A percentile compares a stretch with the other conserved stretches of the same genome.
Evolutionary conservation across 768 basidiomycete genomes (phyloP).

Genomic region (Leccinum fibrillosum): DNA sequence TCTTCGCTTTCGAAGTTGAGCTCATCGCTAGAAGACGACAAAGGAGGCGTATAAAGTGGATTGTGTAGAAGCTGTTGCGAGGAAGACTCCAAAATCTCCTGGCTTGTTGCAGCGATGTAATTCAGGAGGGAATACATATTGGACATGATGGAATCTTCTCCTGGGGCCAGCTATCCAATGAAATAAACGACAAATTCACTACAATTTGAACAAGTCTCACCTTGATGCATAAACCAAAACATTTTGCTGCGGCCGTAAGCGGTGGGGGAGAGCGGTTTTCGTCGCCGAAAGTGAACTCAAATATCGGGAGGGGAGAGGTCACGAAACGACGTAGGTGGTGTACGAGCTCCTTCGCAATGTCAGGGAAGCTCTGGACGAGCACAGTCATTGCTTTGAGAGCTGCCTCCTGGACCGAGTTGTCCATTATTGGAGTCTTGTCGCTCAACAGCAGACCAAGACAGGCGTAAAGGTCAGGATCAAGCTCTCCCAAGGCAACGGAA

Average conservation of each 20-base stretch:
- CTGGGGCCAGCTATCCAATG: constrained; percentile 63
- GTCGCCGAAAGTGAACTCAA: constrained; percentile 79
- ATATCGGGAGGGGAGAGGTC: constrained; percentile 81
- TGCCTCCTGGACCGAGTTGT: constrained; percentile 84
- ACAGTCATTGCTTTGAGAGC: constrained; percentile 84
- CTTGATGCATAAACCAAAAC: constrained; percentile 85
- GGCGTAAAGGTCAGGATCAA: constrained; percentile 67
- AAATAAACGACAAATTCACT: constrained; percentile 3
- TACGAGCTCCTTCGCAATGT: constrained; percentile 71
- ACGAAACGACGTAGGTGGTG: constrained; percentile 83
- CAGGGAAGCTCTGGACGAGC: constrained; percentile 83
- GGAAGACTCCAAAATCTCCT: constrained; percentile 60
- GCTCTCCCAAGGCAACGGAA: constrained; percentile 63
- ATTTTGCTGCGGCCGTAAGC: constrained; percentile 82
- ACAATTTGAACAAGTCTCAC: constrained; percentile 34
- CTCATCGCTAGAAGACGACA: constrained; percentile 40
- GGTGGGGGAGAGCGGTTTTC: constrained; percentile 75
- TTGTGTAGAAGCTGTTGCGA: constrained; percentile 42
- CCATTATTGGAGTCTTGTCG: constrained; percentile 74
- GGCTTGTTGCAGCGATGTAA: constrained; percentile 81
- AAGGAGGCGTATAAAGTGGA: constrained; percentile 35
- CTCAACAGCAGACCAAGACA: constrained; percentile 75
- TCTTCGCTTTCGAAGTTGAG: constrained; percentile 57
- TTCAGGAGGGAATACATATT: constrained; percentile 97
- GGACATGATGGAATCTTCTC: constrained; percentile 88